Base-by-base conservation (phyloP, 495 filamentous ascomycete species). In the Tuber borchii region DNA sequence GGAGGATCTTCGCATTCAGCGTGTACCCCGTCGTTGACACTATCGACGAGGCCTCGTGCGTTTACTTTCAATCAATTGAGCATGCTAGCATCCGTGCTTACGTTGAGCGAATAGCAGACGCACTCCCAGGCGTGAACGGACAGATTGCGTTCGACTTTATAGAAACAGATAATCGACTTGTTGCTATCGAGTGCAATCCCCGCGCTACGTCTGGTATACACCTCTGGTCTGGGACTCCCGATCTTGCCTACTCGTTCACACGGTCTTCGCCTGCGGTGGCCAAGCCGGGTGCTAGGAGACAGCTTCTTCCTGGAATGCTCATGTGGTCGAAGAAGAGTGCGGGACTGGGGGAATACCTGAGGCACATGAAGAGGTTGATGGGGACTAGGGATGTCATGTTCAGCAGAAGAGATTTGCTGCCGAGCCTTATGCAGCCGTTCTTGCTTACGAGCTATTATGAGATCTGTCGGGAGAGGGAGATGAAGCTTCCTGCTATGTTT, bases 401-500 rank as follows among this genome's bases (percentile, higher is more conserved):
- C 37, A 74, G 71, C 61, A 48, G 40, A 45, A 61, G 65, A 6
- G 82, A 83, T 69, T n/a, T 78, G 26, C 37, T 71, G 73, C 82
- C 82, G 31, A 80, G 76, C 19, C 40, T 83, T 42, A 83, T 81
- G 82, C 82, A 83, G 71, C 82, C 82, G 70, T 83, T 83, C 73
- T 43, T 83, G 73, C 69, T 83, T 48, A 83, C 81, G 40, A 79
- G 78, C 43, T 83, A 83, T 45, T 83, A 83, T 51, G 80, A 81
- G 76, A 83, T 83, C n/a, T 83, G 82, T 68, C 71, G 80, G 44
- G 82, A 83, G 69, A 51, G 79, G 44, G 19, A 43, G 20, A 71
- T 83, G 68, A 76, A 61, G 26, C 26, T 83, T 73, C 73, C 82
- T 2, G 76, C 76, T n/a, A 83, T 83, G 82, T 83, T 83, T 74